These are phyloP conservation scores for Psilocybe mexicana DNA, from an alignment of 1,284 basidiomycete species.

Conservation along the genomic window DNA sequence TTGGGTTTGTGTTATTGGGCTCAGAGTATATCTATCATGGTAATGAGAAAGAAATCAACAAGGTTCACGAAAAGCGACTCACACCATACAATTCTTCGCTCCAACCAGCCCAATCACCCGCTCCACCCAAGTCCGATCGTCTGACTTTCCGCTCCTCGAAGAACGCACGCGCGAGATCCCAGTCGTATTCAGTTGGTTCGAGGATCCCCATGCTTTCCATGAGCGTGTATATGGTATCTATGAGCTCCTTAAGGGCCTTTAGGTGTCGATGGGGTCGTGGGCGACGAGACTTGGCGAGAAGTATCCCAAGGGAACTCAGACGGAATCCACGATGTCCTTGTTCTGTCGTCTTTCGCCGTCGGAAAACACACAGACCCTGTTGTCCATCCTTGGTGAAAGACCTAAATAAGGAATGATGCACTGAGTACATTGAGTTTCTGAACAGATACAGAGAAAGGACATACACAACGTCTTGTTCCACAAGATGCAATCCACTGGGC, in stretches of 20 bases:
- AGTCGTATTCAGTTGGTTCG: slow-evolving; percentile 57
- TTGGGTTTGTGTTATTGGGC: slow-evolving; percentile 45
- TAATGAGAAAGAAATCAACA: neutral
- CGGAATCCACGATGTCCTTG: slow-evolving; percentile 75
- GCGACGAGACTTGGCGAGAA: slow-evolving; percentile 61
- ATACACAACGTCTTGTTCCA: slow-evolving; percentile 76
- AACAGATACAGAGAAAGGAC: slow-evolving; percentile 26
- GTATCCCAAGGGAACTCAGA: slow-evolving; percentile 74
- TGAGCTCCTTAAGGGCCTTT: slow-evolving; percentile 58
- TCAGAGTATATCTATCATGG: slow-evolving; percentile 34
- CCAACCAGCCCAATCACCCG: slow-evolving; percentile 67
- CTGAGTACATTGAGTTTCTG: neutral
- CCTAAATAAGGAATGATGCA: slow-evolving; percentile 35
- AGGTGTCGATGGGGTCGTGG: slow-evolving; percentile 75
- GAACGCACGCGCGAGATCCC: slow-evolving; percentile 60
- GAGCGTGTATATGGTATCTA: slow-evolving; percentile 53
- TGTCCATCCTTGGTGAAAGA: slow-evolving; percentile 73
- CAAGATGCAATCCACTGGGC: slow-evolving; percentile 77
- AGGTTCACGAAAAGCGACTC: slow-evolving; percentile 19
- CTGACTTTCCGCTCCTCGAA: slow-evolving; percentile 62
- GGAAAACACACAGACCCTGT: slow-evolving; percentile 71
- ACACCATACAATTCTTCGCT: slow-evolving; percentile 59
- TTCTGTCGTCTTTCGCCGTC: slow-evolving; percentile 63
- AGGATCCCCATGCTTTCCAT: slow-evolving; percentile 48
- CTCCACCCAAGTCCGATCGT: slow-evolving; percentile 47